A percentile compares a stretch with the other conserved stretches of the same genome.
Evolutionary conservation across 495 filamentous ascomycete genomes (phyloP).

Genomic region (Clavariopsis aquatica): DNA sequence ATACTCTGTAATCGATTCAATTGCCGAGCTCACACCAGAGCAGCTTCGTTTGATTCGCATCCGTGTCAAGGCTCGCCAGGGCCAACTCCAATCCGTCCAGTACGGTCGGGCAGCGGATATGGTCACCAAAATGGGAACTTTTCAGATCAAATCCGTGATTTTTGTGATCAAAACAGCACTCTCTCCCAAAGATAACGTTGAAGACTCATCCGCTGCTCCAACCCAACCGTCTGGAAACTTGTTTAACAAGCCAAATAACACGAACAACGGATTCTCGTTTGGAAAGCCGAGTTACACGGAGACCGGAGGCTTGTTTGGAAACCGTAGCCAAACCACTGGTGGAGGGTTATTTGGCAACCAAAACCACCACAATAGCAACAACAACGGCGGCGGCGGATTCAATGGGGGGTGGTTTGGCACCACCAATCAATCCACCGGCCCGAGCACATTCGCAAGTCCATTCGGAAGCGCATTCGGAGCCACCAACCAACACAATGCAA

Average conservation of each 20-base stretch:
- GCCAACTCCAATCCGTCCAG: conserved; percentile 16
- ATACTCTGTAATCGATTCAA: conserved; percentile 25
- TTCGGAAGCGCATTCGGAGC: neutral
- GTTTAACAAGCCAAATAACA: neutral
- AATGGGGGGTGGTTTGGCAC: neutral
- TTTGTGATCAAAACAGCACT: conserved; percentile 12
- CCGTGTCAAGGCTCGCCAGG: conserved; percentile 1
- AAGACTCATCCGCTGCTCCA: neutral
- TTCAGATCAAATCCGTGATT: conserved; percentile 12
- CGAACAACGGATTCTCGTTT: neutral
- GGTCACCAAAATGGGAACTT: conserved; percentile 19
- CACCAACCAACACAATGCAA: too few species aligned
- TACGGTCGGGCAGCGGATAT: neutral
- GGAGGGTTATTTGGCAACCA: neutral
- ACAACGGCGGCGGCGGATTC: neutral
- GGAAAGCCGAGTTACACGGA: neutral
- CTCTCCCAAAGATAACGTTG: neutral
- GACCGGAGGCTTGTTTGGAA: neutral
- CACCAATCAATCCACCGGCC: neutral
- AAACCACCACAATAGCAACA: neutral
- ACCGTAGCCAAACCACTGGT: neutral
- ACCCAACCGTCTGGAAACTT: neutral
- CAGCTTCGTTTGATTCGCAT: conserved; percentile 12
- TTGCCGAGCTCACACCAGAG: conserved; percentile 13
- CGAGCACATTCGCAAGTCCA: neutral